Conservation (phyloP, 2,329 filamentous ascomycete species). For the Talaromyces verruculosus region DNA sequence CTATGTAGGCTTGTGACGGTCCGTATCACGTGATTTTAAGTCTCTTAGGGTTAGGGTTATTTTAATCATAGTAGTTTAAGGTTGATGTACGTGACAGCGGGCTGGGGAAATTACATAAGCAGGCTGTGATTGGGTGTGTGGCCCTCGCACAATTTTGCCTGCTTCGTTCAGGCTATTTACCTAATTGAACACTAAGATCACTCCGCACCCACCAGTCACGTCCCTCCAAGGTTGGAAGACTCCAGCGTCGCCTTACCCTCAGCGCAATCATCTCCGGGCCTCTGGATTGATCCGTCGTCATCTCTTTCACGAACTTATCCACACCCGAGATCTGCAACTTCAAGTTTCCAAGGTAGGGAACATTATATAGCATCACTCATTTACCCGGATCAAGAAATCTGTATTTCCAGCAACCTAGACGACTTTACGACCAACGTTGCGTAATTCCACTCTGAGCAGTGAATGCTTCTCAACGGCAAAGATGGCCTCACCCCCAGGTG, state of each 20-base stretch:
- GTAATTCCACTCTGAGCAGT: background rate
- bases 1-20: too few species aligned
- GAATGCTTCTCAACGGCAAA: background rate
- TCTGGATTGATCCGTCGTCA: background rate
- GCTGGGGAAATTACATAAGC: too few species aligned
- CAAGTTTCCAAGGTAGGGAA: background rate
- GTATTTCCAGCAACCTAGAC: background rate
- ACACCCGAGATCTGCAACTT: background rate
- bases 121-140: too few species aligned
- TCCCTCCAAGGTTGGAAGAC: background rate
- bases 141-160: too few species aligned
- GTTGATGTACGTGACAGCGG: too few species aligned
- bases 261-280: background rate
- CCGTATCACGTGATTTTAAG: too few species aligned
- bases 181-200: too few species aligned
- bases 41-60: too few species aligned
- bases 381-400: background rate
- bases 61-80: too few species aligned
- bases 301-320: background rate
- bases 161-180: too few species aligned
- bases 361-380: background rate
- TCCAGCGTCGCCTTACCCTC: background rate
- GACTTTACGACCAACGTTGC: background rate
- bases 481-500: background rate
- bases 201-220: background rate